A percentile compares a stretch with the other conserved stretches of the same genome.
These are phyloP conservation scores for Fulvia fulva DNA, from an alignment of 2,329 filamentous ascomycete genomes.

Conservation along the genomic window DNA sequence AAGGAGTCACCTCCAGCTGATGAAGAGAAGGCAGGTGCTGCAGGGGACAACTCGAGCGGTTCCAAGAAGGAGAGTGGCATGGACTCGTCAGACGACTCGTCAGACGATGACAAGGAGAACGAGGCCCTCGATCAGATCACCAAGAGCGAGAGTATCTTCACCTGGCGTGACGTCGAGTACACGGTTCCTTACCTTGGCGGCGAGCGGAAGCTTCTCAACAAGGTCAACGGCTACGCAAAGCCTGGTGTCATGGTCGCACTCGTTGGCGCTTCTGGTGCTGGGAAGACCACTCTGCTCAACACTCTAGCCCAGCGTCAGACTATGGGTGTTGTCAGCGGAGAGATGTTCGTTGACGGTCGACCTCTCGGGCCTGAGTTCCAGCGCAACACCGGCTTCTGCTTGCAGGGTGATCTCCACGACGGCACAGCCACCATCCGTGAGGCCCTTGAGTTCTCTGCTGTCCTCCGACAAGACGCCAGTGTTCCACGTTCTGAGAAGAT, in stretches of 20 bases:
- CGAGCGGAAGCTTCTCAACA: slow-evolving; percentile 60
- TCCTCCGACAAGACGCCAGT: slow-evolving; percentile 57
- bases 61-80: slow-evolving; percentile 29
- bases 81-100: slow-evolving; percentile 27
- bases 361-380: slow-evolving; percentile 61
- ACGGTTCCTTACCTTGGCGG: slow-evolving; percentile 66
- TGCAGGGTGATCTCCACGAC: slow-evolving; percentile 70
- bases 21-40: slow-evolving; percentile 52
- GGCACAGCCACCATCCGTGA: slow-evolving; percentile 64
- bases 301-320: slow-evolving; percentile 70
- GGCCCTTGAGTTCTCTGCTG: slow-evolving; percentile 65
- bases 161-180: slow-evolving; percentile 68
- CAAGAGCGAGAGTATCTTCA: slow-evolving; percentile 63
- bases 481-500: slow-evolving; percentile 59
- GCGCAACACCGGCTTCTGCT: slow-evolving; percentile 65
- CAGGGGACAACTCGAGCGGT: slow-evolving; percentile 32
- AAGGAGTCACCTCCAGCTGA: slow-evolving; percentile 48
- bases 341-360: slow-evolving; percentile 68
- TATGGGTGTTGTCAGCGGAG: slow-evolving; percentile 60
- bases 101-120: slow-evolving; percentile 34
- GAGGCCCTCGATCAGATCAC: slow-evolving; percentile 47
- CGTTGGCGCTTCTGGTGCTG: slow-evolving; percentile 76
- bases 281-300: slow-evolving; percentile 79
- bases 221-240: slow-evolving; percentile 72
- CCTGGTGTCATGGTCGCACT: slow-evolving; percentile 76